Evolutionary conservation across 305 asterid species (phyloP).

Genomic region (Fraxinus latifolia): DNA sequence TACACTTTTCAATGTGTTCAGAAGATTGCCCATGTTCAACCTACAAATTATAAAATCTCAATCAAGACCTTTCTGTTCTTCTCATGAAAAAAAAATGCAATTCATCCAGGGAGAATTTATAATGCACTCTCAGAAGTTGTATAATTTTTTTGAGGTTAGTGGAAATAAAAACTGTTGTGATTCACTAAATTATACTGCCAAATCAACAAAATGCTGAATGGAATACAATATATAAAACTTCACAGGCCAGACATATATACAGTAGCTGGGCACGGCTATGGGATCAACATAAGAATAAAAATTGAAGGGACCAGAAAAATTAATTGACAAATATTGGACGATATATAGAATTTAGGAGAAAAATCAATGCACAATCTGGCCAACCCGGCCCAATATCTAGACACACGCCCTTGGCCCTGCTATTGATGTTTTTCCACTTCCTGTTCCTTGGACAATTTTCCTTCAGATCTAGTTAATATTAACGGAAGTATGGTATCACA

Average conservation of each 20-base stretch:
- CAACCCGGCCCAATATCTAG: not conserved
- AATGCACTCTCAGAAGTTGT: not conserved
- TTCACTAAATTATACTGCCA: not conserved
- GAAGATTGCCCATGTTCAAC: not conserved
- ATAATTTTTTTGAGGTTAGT: not conserved
- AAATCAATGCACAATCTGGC: not conserved
- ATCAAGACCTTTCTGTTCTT: not conserved
- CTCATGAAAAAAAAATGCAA: not conserved
- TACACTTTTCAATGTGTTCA: not conserved
- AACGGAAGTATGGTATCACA: not conserved
- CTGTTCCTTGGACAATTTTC: not conserved
- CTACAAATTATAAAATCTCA: not conserved
- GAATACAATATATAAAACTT: not conserved
- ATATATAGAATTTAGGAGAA: not conserved
- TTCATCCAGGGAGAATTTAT: not conserved
- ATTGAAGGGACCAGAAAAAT: not conserved
- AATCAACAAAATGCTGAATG: not conserved
- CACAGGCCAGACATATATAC: not conserved
- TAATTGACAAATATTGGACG: not conserved
- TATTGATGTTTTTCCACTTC: not conserved
- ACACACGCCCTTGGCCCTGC: not conserved
- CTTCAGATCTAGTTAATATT: constrained; percentile 1
- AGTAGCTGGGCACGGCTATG: not conserved
- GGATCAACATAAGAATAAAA: not conserved
- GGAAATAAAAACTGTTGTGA: not conserved